Percentiles rank a stretch among this genome's conserved stretches.
phyloP scores from a whole-genome alignment of 2,329 filamentous ascomycete genomes.

The Aspergillus sojae region DNA sequence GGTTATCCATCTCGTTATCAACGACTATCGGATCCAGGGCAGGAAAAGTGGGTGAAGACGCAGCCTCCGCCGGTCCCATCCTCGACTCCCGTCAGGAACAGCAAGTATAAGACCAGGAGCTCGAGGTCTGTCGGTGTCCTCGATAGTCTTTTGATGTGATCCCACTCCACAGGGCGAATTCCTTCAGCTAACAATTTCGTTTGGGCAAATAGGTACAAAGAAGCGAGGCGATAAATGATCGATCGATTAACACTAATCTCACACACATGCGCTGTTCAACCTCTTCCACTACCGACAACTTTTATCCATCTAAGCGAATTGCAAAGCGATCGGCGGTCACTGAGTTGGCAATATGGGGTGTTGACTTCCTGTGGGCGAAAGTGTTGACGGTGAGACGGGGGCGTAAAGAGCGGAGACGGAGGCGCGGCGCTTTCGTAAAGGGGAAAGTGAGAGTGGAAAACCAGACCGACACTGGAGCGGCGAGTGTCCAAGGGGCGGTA shows the following conservation, averaged over 20 bases:
- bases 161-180: neutral
- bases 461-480: neutral
- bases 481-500: constrained; percentile 3
- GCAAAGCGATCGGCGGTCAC: neutral
- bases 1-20: constrained; percentile 46
- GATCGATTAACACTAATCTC: constrained; percentile 11
- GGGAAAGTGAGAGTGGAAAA: constrained; percentile 6
- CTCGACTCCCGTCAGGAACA: constrained; percentile 21
- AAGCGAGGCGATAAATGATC: constrained; percentile 4
- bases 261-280: constrained; percentile 7
- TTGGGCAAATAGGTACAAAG: neutral
- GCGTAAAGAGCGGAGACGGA: constrained; percentile 8
- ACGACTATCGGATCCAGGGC: constrained; percentile 45
- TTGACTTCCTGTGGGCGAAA: neutral
- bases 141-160: constrained; percentile 11
- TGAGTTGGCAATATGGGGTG: constrained; percentile 3
- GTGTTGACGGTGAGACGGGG: neutral
- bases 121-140: constrained; percentile 13
- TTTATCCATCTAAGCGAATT: constrained; percentile 12
- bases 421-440: constrained; percentile 9
- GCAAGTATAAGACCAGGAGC: constrained; percentile 8
- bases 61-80: constrained; percentile 40
- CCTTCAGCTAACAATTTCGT: neutral
- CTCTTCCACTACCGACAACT: constrained; percentile 10
- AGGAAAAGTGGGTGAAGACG: constrained; percentile 42